Conservation (phyloP, 306 rosid species). For the Cajanus cajan region DNA sequence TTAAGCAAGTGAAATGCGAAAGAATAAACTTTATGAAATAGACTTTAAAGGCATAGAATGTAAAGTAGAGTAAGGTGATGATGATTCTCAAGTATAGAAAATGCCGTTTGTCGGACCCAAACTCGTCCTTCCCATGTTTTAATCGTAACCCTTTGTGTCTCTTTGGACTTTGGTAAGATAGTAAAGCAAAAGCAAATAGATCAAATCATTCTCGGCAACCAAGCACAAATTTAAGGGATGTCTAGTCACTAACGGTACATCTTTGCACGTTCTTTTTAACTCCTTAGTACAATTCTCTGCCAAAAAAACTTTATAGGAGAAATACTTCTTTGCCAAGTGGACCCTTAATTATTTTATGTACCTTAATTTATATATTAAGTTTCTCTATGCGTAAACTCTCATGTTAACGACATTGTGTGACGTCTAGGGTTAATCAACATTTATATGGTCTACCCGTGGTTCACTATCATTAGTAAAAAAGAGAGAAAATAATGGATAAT, state of each 20-base stretch:
- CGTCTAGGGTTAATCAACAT: no score
- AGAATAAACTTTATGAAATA: constrained; percentile 20
- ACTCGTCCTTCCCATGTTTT: constrained; percentile 24
- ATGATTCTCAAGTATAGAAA: constrained; percentile 24
- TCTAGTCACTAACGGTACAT: constrained; percentile 26
- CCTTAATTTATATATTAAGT: no score
- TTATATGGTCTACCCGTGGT: no score
- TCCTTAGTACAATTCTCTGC: constrained; percentile 16
- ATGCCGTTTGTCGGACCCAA: constrained; percentile 41
- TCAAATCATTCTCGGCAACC: constrained; percentile 19
- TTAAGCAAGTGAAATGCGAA: neutral
- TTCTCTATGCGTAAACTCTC: no score
- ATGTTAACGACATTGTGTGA: no score
- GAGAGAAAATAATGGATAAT: no score
- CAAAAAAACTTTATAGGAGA: neutral
- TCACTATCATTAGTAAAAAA: no score
- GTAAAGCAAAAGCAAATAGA: constrained; percentile 31
- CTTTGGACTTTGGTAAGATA: neutral
- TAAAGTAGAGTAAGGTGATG: constrained; percentile 16
- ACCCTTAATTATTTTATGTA: no score
- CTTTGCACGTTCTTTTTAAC: constrained; percentile 26
- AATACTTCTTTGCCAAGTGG: neutral
- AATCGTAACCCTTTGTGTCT: neutral
- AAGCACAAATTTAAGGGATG: constrained; percentile 24
- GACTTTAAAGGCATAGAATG: constrained; percentile 31